Evolutionary conservation across 805 yeast species (phyloP), one percentile per base, ranked within the genome.

Genomic region (Ascoidea asiatica): DNA sequence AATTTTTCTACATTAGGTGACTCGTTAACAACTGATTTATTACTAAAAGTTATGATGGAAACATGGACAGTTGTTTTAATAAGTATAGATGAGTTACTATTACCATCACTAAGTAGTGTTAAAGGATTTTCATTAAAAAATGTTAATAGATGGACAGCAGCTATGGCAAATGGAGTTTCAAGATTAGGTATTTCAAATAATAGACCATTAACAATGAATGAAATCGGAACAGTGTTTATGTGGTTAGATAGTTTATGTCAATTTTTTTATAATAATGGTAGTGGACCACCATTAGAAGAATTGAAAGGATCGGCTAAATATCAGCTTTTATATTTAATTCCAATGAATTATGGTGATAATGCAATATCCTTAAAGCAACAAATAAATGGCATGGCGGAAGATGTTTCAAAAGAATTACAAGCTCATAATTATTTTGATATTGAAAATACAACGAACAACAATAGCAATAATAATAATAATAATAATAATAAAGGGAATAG

Each of bases 261-360:
- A 47, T 86, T 85, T 56, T 86, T 87, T 62, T 77, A 86, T 57
- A 79, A 83, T 53, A 79, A 73, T 40, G 95, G 95, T 0, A 80
- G 79, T 33, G 95, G 95, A 0, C 92, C 92, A 0, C 72, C 86
- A 1, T 52, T 84, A 23, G 76, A 72, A 48, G 73, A 72, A 5
- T 62, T 86, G 53, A 79, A 78, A 48, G 35, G 35, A 15, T 73
- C 75, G 46, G 73, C 69, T 23, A 70, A 73, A 35, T 86, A 81
- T 56, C 85, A 82, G 57, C 71, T 76, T 38, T 58, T 85, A 20
- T 60, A 81, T 48, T 59, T 80, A 21, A 66, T 84, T 6, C 84
- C 87, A 2, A 76, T 72, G 1, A 76, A 75, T 53, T 83, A 84
- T 53, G 84, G 79, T 46, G 64, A 71, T 42, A 64, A 68, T 5